phyloP scores from a whole-genome alignment of 352 stramenopile genomes.

The Globisporangium carolinianum region DNA sequence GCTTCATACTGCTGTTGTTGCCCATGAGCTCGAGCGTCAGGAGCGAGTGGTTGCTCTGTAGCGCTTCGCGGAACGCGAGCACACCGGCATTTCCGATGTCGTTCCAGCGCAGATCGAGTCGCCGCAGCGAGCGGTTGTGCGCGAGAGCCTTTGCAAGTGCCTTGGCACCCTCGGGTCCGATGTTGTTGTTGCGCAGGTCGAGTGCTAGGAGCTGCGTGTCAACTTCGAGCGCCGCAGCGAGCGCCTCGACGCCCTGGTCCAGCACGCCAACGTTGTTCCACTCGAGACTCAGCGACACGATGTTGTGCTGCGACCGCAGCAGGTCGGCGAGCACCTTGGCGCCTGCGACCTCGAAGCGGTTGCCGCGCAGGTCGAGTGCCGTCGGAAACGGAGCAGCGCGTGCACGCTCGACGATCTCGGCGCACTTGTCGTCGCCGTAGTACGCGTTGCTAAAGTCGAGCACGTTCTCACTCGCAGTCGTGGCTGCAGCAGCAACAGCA shows the following conservation, averaged over 20 bases:
- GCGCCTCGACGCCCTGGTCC: slow-evolving; percentile 58
- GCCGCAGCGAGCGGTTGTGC: slow-evolving; percentile 56
- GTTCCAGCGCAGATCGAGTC: slow-evolving; percentile 81
- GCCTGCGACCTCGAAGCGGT: slow-evolving; percentile 64
- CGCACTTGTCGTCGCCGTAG: slow-evolving; percentile 58
- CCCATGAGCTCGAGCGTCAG: slow-evolving; percentile 57
- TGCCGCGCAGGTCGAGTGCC: slow-evolving; percentile 59
- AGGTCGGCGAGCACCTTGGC: slow-evolving; percentile 43
- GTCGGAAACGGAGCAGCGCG: slow-evolving; percentile 31
- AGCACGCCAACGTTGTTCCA: slow-evolving; percentile 83
- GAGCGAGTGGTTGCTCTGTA: slow-evolving; percentile 68
- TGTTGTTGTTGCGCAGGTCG: slow-evolving; percentile 84
- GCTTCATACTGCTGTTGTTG: slow-evolving; percentile 73
- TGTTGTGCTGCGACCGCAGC: slow-evolving; percentile 39
- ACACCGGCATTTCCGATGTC: slow-evolving; percentile 70
- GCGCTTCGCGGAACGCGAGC: slow-evolving; percentile 54
- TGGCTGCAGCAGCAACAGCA: background rate
- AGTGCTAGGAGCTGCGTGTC: slow-evolving; percentile 58
- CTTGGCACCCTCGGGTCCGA: slow-evolving; percentile 61
- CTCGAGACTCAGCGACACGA: slow-evolving; percentile 63
- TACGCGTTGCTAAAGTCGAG: slow-evolving; percentile 78
- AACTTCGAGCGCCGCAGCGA: slow-evolving; percentile 51
- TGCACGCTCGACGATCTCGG: slow-evolving; percentile 39
- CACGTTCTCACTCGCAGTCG: slow-evolving; percentile 11
- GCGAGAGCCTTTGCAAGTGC: slow-evolving; percentile 45